A percentile compares a stretch with the other conserved stretches of the same genome.
These are phyloP conservation scores for Citrullus mucosospermus DNA, from an alignment of 306 rosid genomes.

Conservation along the genomic window DNA sequence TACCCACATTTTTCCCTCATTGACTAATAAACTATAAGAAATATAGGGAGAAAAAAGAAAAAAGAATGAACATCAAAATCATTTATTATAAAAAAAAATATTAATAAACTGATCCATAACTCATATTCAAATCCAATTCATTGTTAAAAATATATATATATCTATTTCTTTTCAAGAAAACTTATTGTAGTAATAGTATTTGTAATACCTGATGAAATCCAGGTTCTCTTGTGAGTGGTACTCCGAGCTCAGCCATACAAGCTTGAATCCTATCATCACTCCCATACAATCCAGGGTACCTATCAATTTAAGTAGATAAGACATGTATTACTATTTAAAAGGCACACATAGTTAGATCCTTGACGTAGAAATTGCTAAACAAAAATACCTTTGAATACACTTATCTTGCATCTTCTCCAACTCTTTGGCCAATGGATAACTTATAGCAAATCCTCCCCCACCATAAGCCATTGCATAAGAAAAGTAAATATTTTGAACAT, in stretches of 20 bases:
- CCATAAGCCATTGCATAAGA: slow-evolving; percentile 90
- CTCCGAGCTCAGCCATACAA: slow-evolving; percentile 90
- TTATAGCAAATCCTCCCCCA: slow-evolving; percentile 90
- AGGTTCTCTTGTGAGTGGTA: slow-evolving; percentile 69
- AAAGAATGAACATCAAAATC: too few species aligned
- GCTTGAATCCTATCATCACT: slow-evolving; percentile 94
- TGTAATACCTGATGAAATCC: slow-evolving; percentile 83
- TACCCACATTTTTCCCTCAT: too few species aligned
- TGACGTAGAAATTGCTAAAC: neutral
- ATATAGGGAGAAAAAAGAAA: too few species aligned
- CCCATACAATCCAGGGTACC: slow-evolving; percentile 57
- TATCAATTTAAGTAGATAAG: neutral
- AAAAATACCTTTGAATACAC: slow-evolving; percentile 52
- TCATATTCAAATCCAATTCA: too few species aligned
- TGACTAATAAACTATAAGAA: too few species aligned
- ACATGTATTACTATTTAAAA: neutral
- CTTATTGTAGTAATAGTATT: neutral
- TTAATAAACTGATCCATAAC: too few species aligned
- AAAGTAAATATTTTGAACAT: slow-evolving; percentile 71
- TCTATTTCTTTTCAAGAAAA: neutral
- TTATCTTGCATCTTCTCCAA: slow-evolving; percentile 74
- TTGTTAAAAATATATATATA: neutral
- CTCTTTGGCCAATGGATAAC: slow-evolving; percentile 72
- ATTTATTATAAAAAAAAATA: too few species aligned
- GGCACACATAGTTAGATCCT: neutral